Evolutionary conservation across 2,329 filamentous ascomycete genomes (phyloP), one percentile per base, ranked within the genome.

Genomic region (Fusarium sp.): DNA sequence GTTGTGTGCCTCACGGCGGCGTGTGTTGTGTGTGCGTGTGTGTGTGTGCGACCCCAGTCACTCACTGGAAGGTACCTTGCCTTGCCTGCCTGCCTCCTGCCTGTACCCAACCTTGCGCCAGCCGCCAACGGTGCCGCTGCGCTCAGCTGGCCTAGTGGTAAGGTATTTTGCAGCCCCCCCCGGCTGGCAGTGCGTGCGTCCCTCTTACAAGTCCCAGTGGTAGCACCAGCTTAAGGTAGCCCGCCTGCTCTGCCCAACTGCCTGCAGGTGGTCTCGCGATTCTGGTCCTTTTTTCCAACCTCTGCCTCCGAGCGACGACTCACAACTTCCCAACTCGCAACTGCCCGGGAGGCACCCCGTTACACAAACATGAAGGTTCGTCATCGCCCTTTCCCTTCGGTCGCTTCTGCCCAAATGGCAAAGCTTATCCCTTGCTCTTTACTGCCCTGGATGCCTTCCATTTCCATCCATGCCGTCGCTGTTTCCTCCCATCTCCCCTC

Each of bases 331-430:
- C 69, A 67, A 76, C 65, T 77, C 73, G 70, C 76, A 74, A 78
- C 76, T 76, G 76, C 76, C 76, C 75, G 75, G 75, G 76, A 73
- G 77, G 73, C 73, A 77, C 71, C 64, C 69, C 75, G 78, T 81
- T 78, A 77, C 79, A 82, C 81, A 82, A 80, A 71, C 69, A 82
- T 82, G 81, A 82, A 82, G 81, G 81, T 81, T 80, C 75, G 80
- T 80, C 76, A 75, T 76, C 63, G 65, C 73, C 75, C 62, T 63
- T 71, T 69, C 76, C 59, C 64, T 71, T 69, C 54, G 70, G 68
- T 69, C 66, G 67, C 67, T 65, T 63, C 64, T 75, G 69, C 65
- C 68, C 56, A 45, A 45, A 45, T 45, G 41, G 41, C 41, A 22
- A 56, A 37, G 45, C 52, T 35, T 61, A 50, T 65, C 59, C 56